Evolutionary conservation across 805 yeast genomes (phyloP), one percentile per base, ranked within the genome.

Genomic region (Ogataea corticis): DNA sequence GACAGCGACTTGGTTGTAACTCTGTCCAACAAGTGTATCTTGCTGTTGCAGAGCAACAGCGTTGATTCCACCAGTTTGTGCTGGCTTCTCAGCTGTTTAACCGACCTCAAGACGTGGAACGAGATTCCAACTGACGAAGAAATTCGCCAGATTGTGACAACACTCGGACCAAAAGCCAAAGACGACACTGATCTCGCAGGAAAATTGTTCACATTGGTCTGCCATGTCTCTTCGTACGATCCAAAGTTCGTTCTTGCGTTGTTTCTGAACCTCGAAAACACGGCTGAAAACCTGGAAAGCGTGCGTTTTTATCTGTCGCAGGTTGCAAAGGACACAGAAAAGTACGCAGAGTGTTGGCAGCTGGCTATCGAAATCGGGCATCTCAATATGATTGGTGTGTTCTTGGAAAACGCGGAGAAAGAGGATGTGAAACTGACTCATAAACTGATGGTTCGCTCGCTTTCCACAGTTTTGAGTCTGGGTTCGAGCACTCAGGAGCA

Each of bases 401-500:
- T 52, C 21, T 34, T 48, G 30, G 17, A 34, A 15, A 31, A 29
- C 19, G 33, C 32, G 3, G 39, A 44, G 1, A 15, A 31, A 13
- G 42, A 38, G 10, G 42, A 46, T 4, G 15, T 38, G 12, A 19
- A 15, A 4, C 15, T 3, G 3, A 39, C 45, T 7, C 58, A 47
- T 12, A 41, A 42, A 11, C 53, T 66, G 17, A 63, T 72, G 25
- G 59, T 62, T 4, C 52, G 55, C 18, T 59, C 71, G 3, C 50
- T 68, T 9, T 69, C 68, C 11, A 54, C 59, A n/a, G 39, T 67
- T 29, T 55, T 51, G 39, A 37, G 41, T 13, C 18, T 30, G 21
- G 9, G 9, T 6, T 9, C 21, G 7, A 6, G 13, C 23, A 2
- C 7, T 13, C 16, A 13, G 12, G 10, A 36, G 14, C 13, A 9